These are phyloP conservation scores for Fusarium nurragi DNA, from an alignment of 2,329 filamentous ascomycete genomes.

Conservation along the genomic window DNA sequence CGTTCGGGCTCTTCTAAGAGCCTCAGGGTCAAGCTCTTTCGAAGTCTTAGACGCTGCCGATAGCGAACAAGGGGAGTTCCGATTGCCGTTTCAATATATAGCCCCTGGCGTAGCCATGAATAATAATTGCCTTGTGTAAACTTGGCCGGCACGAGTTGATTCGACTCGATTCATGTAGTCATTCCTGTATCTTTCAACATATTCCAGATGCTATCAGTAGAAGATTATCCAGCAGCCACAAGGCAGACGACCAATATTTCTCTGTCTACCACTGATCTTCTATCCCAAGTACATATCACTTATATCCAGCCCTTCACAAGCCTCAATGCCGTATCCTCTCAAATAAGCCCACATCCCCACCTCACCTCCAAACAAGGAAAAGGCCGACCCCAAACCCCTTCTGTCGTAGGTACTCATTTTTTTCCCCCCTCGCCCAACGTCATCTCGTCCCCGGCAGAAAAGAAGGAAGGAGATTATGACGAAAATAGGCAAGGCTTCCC, in stretches of 20 bases:
- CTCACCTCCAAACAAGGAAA: slow-evolving; percentile 35
- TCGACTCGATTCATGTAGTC: not conserved
- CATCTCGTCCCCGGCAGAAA: slow-evolving; percentile 10
- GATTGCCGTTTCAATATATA: not conserved
- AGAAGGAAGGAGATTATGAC: slow-evolving; percentile 25
- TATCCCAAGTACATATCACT: not conserved
- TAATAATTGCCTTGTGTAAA: not conserved
- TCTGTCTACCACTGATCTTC: not conserved
- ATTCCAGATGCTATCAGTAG: not conserved
- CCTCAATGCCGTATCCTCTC: not conserved
- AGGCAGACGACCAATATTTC: too few species aligned
- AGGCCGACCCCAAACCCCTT: slow-evolving; percentile 32
- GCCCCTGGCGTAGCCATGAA: not conserved
- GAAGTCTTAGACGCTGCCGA: not conserved
- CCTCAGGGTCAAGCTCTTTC: not conserved
- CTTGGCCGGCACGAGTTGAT: not conserved
- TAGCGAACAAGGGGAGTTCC: not conserved
- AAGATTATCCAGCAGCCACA: not conserved
- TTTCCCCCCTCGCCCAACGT: slow-evolving; percentile 17
- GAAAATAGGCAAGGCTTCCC: slow-evolving; percentile 50
- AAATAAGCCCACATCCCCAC: slow-evolving; percentile 24
- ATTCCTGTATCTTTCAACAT: not conserved
- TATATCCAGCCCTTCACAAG: not conserved
- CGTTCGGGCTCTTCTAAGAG: not conserved
- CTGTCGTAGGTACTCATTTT: slow-evolving; percentile 17